Evolutionary conservation across 352 stramenopile species (phyloP), one percentile per base, ranked within the genome.

Genomic region (Albugo candida): DNA sequence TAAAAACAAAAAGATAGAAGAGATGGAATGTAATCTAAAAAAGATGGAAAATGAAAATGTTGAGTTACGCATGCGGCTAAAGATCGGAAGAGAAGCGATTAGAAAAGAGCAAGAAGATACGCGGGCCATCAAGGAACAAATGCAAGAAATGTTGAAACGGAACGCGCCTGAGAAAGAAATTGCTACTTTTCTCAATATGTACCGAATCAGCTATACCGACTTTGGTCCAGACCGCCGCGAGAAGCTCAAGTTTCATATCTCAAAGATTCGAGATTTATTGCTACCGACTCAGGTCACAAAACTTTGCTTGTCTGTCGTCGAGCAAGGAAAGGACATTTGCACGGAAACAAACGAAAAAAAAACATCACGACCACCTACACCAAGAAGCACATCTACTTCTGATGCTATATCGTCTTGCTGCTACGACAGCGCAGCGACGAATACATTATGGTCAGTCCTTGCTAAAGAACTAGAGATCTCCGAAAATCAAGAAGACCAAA

Each of bases 121-220:
- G 59, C 54, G 79, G 27, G 64, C 73, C 48, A 82, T 83, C 49
- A 86, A 83, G 50, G 66, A 86, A 37, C 70, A 83, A 52, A 83
- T 86, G 70, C 62, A 67, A 12, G 66, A 80, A 46, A 71, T 86
- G 68, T 60, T 86, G 19, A 60, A 78, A 57, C 69, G 64, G 10
- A 68, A 70, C 51, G 73, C 73, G 2, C 68, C 66, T 27, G 70
- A 83, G 50, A 65, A 77, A 34, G 73, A 83, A 53, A 72, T 86
- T 45, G 73, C 70, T 45, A 65, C 65, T 44, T 86, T 83, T 48
- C 60, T 86, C 21, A 77, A 86, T 49, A 77, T 82, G 67, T 86
- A 86, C 61, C 81, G 81, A 57, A 59, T 80, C 43, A 83, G 69
- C 39, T 83, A 86, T 61, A 81, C 70, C 42, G 73, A 86, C 55